Evolutionary conservation across 441 rosid species (phyloP).

Genomic region (Sinapis alba): DNA sequence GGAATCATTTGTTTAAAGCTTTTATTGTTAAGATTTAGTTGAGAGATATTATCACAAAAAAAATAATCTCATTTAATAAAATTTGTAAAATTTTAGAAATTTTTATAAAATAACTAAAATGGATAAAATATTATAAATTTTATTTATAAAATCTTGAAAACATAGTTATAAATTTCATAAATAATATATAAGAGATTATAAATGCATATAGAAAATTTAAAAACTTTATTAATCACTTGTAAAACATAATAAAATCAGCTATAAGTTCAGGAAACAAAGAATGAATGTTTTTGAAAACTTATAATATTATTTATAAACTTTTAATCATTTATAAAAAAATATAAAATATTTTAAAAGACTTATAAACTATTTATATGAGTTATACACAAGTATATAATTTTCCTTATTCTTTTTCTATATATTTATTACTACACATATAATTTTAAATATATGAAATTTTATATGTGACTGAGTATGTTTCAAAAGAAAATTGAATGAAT

Average conservation of each 20-base stretch:
- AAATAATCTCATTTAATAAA: not conserved
- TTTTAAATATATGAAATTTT: not conserved
- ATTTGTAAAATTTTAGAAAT: not conserved
- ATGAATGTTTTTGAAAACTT: not conserved
- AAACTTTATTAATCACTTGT: not conserved
- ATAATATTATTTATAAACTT: not conserved
- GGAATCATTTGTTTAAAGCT: no score
- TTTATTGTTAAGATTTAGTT: no score
- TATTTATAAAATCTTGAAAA: not conserved
- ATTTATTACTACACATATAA: not conserved
- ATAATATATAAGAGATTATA: no score
- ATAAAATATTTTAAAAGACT: not conserved
- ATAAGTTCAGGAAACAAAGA: not conserved
- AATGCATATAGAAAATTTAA: not conserved
- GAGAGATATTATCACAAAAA: not conserved
- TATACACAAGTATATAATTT: not conserved
- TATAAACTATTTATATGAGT: not conserved
- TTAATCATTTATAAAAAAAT: not conserved
- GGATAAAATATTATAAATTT: not conserved
- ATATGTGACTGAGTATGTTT: not conserved
- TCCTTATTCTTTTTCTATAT: not conserved
- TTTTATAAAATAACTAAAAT: not conserved
- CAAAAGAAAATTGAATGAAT: not conserved
- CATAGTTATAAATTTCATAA: not conserved
- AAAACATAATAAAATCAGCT: not conserved